These are phyloP conservation scores for Leavenworthia alabamica DNA, from an alignment of 345 rosid species.

Conservation along the genomic window DNA sequence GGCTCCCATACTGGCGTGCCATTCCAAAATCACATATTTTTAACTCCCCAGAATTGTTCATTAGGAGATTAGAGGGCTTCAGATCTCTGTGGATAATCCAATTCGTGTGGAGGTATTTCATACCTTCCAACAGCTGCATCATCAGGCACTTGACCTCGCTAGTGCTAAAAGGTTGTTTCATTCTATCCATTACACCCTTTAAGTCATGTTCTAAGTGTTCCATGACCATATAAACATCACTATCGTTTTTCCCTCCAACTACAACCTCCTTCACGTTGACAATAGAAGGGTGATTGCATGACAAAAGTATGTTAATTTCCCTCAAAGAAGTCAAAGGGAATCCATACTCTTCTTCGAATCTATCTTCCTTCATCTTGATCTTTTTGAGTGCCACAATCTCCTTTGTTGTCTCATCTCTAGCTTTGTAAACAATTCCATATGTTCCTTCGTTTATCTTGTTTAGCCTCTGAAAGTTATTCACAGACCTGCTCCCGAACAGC, in stretches of 20 bases:
- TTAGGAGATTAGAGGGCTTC: slow-evolving; percentile 80
- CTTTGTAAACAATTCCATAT: slow-evolving; percentile 77
- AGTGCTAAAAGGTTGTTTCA: slow-evolving; percentile 69
- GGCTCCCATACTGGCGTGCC: slow-evolving; percentile 83
- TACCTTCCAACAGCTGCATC: slow-evolving; percentile 78
- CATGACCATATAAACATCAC: slow-evolving; percentile 78
- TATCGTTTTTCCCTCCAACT: slow-evolving; percentile 45
- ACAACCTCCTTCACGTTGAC: slow-evolving; percentile 82
- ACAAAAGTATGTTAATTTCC: slow-evolving; percentile 77
- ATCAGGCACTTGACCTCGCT: slow-evolving; percentile 89
- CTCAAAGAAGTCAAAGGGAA: slow-evolving; percentile 78
- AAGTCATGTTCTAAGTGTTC: slow-evolving; percentile 88
- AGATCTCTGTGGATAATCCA: slow-evolving; percentile 93
- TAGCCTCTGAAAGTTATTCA: slow-evolving; percentile 58
- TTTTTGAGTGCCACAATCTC: slow-evolving; percentile 81
- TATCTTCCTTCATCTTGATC: slow-evolving; percentile 65
- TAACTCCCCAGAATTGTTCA: slow-evolving; percentile 69
- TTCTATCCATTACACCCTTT: slow-evolving; percentile 55
- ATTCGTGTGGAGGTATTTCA: slow-evolving; percentile 77
- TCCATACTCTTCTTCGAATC: slow-evolving; percentile 56
- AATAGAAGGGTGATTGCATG: slow-evolving; percentile 64
- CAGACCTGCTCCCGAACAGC: slow-evolving; percentile 62
- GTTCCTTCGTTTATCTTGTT: slow-evolving; percentile 85
- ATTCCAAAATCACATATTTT: slow-evolving; percentile 85
- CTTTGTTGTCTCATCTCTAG: slow-evolving; percentile 57